Base-by-base conservation (phyloP, 805 yeast genomes). In the Candida insectalens region DNA sequence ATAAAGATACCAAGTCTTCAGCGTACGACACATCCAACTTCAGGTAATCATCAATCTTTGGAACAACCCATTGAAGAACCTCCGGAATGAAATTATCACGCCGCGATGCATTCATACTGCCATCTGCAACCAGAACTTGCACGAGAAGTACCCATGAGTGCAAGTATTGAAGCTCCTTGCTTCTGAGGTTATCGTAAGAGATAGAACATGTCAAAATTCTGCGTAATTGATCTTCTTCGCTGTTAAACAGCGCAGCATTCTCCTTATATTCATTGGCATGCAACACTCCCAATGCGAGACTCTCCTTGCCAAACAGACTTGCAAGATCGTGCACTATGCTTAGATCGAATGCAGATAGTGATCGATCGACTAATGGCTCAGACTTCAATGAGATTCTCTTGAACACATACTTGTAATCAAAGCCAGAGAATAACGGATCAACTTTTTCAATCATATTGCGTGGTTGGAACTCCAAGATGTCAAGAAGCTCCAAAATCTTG, bases 121-220 rank as follows among this genome's bases (percentile, higher is more conserved):
- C 76, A 52, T 78, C 87, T 4, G 74, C 64, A 4, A 83, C 74
- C 29, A 84, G 57, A 3, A 85, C 74, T 40, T 85, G 84, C 17
- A 84, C 76, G 32, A 88, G 55, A 43, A 77, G 79, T 16, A 78
- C 77, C 97, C 97, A 89, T 0, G 94, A 71, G 47, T 78, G 84
- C 19, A 89, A 58, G 37, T 79, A 73, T 10, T 67, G 58, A 30
- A 80, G 58, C 40, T 81, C 92, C 6, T 64, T 60, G 2, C 63
- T 52, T 39, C 66, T 66, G 43, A 74, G 67, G 26, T 64, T 62
- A 29, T 63, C 61, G 27, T 60, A 62, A n/a, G 72, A 57, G 10
- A 72, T 46, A 17, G 64, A 61, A 43, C 69, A 69, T 0, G 62
- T 58, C 20, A 77, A 45, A 34, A 65, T 64, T 4, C 53, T 57